Evolutionary conservation across 2,329 filamentous ascomycete species (phyloP).

Genomic region (Mycosphaerella sp.): DNA sequence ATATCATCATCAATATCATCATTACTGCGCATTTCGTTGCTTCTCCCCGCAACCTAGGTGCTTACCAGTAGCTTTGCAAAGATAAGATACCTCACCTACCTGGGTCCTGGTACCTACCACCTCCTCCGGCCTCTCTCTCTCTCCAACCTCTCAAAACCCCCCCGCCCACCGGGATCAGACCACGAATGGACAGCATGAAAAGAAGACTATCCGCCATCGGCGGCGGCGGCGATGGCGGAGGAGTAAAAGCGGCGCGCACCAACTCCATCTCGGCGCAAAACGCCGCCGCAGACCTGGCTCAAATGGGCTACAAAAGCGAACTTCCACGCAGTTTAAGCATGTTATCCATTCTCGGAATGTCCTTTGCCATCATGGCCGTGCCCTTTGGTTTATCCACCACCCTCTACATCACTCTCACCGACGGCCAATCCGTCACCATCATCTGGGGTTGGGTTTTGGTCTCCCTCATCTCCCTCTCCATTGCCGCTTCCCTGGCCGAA

Average conservation of each 20-base stretch:
- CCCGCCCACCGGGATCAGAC: neutral
- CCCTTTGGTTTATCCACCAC: slow-evolving; percentile 63
- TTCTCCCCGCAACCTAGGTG: too few species aligned
- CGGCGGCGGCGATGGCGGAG: too few species aligned
- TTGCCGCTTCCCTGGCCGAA: slow-evolving; percentile 61
- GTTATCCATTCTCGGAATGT: slow-evolving; percentile 62
- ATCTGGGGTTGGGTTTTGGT: slow-evolving; percentile 65
- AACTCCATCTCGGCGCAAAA: slow-evolving; percentile 32
- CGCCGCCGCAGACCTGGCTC: slow-evolving; percentile 56
- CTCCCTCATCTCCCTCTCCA: slow-evolving; percentile 55
- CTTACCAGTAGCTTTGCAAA: too few species aligned
- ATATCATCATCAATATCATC: neutral
- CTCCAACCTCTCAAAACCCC: too few species aligned
- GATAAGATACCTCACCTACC: too few species aligned
- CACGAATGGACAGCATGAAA: neutral
- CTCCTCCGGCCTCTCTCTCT: too few species aligned
- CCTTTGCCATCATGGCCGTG: slow-evolving; percentile 69
- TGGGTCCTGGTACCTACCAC: too few species aligned
- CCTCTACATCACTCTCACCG: slow-evolving; percentile 59
- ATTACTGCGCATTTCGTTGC: too few species aligned
- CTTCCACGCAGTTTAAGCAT: slow-evolving; percentile 61
- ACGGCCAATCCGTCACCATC: slow-evolving; percentile 63
- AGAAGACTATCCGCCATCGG: neutral
- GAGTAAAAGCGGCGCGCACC: neutral
- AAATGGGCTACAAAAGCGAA: slow-evolving; percentile 63